A percentile compares a stretch with the other conserved stretches of the same genome.
Conservation (phyloP, 208 protist species). For the Crithidia expoeki region DNA sequence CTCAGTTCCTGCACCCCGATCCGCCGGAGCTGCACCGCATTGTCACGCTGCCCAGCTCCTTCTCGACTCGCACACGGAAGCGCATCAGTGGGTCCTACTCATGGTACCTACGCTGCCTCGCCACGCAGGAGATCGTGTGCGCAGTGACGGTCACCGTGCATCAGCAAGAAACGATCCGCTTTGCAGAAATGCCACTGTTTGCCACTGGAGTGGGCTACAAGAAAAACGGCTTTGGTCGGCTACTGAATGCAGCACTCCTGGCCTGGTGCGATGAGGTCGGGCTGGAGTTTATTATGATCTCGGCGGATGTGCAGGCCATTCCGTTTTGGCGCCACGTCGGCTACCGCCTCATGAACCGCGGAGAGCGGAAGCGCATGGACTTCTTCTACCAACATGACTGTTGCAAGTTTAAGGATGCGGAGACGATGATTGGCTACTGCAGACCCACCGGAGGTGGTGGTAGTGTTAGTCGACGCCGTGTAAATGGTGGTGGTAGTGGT, state of each 20-base stretch:
- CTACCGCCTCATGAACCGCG: constrained; percentile 74
- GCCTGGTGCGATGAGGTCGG: constrained; percentile 61
- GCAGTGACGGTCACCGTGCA: constrained; percentile 81
- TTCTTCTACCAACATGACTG: constrained; percentile 91
- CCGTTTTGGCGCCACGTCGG: constrained; percentile 83
- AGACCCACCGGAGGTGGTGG: not conserved
- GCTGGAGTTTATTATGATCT: constrained; percentile 89
- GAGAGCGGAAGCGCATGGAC: constrained; percentile 74
- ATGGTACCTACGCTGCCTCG: constrained; percentile 76
- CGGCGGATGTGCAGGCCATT: constrained; percentile 85
- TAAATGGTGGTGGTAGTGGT: not conserved
- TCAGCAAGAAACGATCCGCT: constrained; percentile 73
- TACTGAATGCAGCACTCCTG: constrained; percentile 78
- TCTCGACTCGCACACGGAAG: constrained; percentile 77
- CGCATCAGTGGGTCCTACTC: constrained; percentile 76
- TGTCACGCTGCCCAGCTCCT: constrained; percentile 66
- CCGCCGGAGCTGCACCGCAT: constrained; percentile 70
- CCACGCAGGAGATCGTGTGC: constrained; percentile 72
- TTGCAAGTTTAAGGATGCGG: constrained; percentile 83
- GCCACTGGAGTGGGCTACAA: constrained; percentile 89
- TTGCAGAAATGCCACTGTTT: constrained; percentile 89
- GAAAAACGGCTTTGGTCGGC: constrained; percentile 73
- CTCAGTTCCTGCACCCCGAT: constrained; percentile 85
- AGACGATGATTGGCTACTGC: constrained; percentile 88
- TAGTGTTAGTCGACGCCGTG: not conserved